Percentiles rank a stretch among this genome's conserved stretches.
phyloP scores from a whole-genome alignment of 257 asterid genomes.

The Rhazya stricta region DNA sequence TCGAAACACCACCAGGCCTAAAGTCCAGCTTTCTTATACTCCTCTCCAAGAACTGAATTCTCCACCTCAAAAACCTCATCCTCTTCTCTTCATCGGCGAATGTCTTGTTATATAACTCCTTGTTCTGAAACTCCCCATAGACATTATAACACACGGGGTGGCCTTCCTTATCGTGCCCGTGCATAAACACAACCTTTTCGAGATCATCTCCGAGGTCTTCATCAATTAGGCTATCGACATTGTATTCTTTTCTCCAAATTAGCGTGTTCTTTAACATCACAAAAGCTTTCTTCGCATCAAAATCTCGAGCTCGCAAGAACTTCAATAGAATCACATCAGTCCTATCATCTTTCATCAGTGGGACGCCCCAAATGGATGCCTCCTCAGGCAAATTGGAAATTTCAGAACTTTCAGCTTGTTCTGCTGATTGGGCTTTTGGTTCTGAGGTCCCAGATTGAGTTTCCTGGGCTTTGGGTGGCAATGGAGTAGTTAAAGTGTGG shows the following conservation, averaged over 20 bases:
- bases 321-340: conserved; percentile 71
- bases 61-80: conserved; percentile 62
- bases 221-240: conserved; percentile 53
- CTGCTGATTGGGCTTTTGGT: conserved; percentile 6
- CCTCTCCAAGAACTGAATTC: conserved; percentile 76
- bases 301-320: conserved; percentile 90
- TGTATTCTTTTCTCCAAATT: conserved; percentile 60
- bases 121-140: conserved; percentile 82
- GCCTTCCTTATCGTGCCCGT: conserved; percentile 72
- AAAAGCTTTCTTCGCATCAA: conserved; percentile 61
- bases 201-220: conserved; percentile 78
- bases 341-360: conserved; percentile 59
- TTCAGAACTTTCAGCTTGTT: conserved; percentile 19
- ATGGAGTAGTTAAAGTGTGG: conserved; percentile 21
- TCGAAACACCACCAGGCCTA: conserved; percentile 64
- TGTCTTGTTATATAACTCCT: conserved; percentile 73
- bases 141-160: conserved; percentile 87
- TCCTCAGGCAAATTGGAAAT: conserved; percentile 32
- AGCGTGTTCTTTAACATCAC: conserved; percentile 62
- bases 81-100: conserved; percentile 83
- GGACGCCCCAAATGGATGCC: conserved; percentile 74
- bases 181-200: conserved; percentile 85
- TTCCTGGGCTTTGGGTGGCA: conserved; percentile 9
- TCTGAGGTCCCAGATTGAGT: neutral
- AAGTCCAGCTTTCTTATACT: conserved; percentile 75